Evolutionary conservation across 306 rosid genomes (phyloP).

Genomic region (Rubus idaeus): DNA sequence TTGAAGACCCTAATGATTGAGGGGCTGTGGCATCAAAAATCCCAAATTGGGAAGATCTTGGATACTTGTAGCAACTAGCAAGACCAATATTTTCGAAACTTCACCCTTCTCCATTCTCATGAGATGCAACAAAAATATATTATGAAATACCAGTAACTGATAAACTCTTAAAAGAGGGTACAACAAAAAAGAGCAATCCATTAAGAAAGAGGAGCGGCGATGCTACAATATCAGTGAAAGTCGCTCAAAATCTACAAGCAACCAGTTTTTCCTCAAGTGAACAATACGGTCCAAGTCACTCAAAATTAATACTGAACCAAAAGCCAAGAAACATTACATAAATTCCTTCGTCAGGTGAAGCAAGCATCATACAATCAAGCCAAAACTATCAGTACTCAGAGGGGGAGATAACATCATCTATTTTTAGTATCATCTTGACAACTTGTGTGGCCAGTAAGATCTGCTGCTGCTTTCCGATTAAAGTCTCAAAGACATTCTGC

Average conservation of each 20-base stretch:
- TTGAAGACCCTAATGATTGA: not conserved
- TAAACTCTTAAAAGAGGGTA: too few species aligned
- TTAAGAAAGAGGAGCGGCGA: constrained; percentile 15
- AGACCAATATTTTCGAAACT: too few species aligned
- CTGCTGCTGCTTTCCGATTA: constrained; percentile 97
- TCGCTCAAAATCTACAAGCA: constrained; percentile 35
- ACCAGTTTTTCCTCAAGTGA: constrained; percentile 23
- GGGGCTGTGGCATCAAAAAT: not conserved
- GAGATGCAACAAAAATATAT: not conserved
- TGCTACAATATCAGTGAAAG: constrained; percentile 35
- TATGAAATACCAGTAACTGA: not conserved
- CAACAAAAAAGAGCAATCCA: constrained; percentile 10
- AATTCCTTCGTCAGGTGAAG: constrained; percentile 11
- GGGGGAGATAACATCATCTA: constrained; percentile 92
- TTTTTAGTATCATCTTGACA: constrained; percentile 93
- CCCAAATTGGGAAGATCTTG: not conserved
- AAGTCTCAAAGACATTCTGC: constrained; percentile 85
- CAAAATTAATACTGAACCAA: constrained; percentile 20
- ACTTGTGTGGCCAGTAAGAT: constrained; percentile 92
- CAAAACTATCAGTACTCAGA: constrained; percentile 43
- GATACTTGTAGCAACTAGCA: not conserved
- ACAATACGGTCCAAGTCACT: constrained; percentile 23
- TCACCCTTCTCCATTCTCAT: not conserved
- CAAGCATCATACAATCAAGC: constrained; percentile 10
- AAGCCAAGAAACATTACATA: constrained; percentile 21